Percentiles rank a stretch among this genome's conserved stretches.
Evolutionary conservation across 768 basidiomycete species (phyloP).

Genomic region (Dioszegia crocea): DNA sequence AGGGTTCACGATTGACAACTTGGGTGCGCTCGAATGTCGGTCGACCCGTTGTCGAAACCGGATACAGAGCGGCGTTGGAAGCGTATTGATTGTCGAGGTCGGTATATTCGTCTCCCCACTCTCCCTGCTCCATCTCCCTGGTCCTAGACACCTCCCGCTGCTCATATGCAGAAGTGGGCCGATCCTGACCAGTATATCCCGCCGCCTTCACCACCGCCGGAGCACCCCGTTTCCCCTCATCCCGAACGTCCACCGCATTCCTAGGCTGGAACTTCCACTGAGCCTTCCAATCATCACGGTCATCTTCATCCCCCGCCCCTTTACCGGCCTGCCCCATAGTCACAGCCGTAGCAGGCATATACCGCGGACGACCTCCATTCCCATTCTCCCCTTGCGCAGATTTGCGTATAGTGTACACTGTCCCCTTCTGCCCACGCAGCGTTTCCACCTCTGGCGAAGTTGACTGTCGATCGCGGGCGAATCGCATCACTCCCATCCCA

Average conservation of each 20-base stretch:
- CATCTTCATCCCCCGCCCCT: neutral
- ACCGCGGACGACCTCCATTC: neutral
- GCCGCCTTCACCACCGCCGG: no score
- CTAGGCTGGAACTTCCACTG: neutral
- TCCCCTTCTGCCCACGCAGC: neutral
- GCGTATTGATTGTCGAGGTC: no score
- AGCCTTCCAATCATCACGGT: neutral
- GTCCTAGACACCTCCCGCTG: no score
- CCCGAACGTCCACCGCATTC: neutral
- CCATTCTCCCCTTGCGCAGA: neutral
- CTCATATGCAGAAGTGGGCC: no score
- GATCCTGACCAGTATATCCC: no score
- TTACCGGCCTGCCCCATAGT: neutral
- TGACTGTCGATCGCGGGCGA: no score
- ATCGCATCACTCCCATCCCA: neutral
- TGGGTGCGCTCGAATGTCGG: no score
- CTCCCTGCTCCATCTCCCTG: no score
- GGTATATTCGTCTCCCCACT: no score
- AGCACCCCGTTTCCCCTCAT: neutral
- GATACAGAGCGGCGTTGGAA: no score
- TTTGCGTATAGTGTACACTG: neutral
- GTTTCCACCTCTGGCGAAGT: neutral
- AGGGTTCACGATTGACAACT: no score
- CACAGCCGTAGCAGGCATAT: conserved; percentile 6
- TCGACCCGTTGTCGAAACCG: no score